These are phyloP conservation scores for Citrus inodora DNA, from an alignment of 345 rosid species.

Conservation along the genomic window DNA sequence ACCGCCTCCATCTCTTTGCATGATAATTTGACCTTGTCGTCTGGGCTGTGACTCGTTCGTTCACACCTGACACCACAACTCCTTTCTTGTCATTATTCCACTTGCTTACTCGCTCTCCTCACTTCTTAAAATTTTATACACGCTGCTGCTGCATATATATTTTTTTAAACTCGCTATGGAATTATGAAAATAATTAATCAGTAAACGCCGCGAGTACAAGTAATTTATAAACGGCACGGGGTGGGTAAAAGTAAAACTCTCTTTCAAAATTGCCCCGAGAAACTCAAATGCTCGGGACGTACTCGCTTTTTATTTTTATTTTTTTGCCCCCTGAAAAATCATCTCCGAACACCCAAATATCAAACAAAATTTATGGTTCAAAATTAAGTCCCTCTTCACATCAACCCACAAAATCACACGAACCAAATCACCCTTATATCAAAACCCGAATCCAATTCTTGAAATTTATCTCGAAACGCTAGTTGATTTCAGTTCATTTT, in stretches of 20 bases:
- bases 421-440: not conserved
- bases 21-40: too few species aligned
- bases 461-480: conserved; percentile 6
- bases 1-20: too few species aligned
- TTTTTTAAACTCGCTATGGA: too few species aligned
- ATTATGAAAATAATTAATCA: too few species aligned
- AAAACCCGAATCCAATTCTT: not conserved
- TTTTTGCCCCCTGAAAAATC: not conserved
- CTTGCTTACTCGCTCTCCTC: not conserved
- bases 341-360: not conserved
- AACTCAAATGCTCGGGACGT: not conserved
- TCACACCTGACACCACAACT: not conserved
- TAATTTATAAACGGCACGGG: not conserved
- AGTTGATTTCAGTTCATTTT: not conserved
- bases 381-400: conserved; percentile 12
- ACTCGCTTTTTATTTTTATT: not conserved
- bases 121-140: too few species aligned
- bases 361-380: not conserved
- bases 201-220: not conserved
- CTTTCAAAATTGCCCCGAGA: not conserved
- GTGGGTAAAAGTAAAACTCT: not conserved
- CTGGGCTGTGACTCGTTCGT: too few species aligned
- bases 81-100: not conserved
- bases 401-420: not conserved
- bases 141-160: too few species aligned